phyloP scores from a whole-genome alignment of 139 green algal genomes.

The Chlamydomonas incerta region DNA sequence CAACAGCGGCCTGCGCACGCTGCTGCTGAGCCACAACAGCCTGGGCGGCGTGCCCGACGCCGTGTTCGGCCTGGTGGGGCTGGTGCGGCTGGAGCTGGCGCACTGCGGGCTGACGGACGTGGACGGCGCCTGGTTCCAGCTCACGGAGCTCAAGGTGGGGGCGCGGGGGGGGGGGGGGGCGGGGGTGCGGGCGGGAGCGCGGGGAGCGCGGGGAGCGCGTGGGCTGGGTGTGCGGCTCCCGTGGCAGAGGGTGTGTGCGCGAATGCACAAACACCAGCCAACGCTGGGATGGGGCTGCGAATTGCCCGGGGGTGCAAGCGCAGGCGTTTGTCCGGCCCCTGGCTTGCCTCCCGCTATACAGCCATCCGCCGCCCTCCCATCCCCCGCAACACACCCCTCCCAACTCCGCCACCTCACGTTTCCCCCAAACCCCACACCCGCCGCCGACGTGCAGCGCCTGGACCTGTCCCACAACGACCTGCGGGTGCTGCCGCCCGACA shows the following conservation, averaged over 20 bases:
- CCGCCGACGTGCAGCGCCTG: slow-evolving; percentile 19
- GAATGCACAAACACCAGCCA: too few relatives aligned
- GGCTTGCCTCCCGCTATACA: too few relatives aligned
- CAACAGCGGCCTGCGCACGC: background rate
- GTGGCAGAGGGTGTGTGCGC: too few relatives aligned
- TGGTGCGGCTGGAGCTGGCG: slow-evolving; percentile 23
- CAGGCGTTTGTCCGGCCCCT: too few relatives aligned
- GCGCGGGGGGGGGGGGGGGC: background rate
- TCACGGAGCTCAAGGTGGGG: slow-evolving; percentile 17
- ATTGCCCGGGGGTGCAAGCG: too few relatives aligned
- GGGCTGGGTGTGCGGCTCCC: too few relatives aligned
- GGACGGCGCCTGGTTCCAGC: background rate
- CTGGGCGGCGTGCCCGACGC: background rate
- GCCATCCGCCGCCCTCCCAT: too few relatives aligned
- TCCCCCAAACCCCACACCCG: background rate
- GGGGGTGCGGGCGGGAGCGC: too few relatives aligned
- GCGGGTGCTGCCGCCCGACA: slow-evolving; percentile 32
- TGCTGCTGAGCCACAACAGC: slow-evolving; percentile 20
- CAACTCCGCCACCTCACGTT: background rate
- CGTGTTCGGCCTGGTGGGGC: background rate
- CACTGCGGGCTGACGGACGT: slow-evolving; percentile 12
- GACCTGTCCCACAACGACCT: slow-evolving; percentile 38
- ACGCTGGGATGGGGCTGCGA: too few relatives aligned
- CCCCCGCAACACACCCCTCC: background rate
- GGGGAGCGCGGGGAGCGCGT: too few relatives aligned